A percentile compares a stretch with the other conserved stretches of the same genome.
Conservation (phyloP, 768 basidiomycete species). For the Boletus tylopilopsis region DNA sequence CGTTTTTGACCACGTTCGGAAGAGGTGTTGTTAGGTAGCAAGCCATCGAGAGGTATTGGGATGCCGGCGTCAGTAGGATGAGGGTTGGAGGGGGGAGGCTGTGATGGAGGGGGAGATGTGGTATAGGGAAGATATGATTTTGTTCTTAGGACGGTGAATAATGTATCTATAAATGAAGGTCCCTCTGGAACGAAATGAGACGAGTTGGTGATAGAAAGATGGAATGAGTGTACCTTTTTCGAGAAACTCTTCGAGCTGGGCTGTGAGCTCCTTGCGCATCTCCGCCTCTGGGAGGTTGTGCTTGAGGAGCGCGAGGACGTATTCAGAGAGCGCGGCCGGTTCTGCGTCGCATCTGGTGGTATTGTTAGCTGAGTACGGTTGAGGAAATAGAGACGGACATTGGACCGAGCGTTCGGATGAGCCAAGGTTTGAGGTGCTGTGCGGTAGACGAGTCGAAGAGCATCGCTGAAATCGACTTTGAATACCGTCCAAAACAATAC, state of each 20-base stretch:
- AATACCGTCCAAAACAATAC: neutral
- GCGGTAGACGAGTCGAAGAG: slow-evolving; percentile 63
- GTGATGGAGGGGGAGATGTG: slow-evolving; percentile 37
- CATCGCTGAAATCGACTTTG: slow-evolving; percentile 38
- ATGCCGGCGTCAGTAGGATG: slow-evolving; percentile 57
- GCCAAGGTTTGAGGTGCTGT: slow-evolving; percentile 79
- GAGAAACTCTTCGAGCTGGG: slow-evolving; percentile 88
- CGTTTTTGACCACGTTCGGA: slow-evolving; percentile 64
- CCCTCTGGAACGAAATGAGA: slow-evolving; percentile 45
- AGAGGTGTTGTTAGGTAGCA: slow-evolving; percentile 44
- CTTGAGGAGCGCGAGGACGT: slow-evolving; percentile 89
- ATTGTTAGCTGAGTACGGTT: neutral
- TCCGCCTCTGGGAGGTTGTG: slow-evolving; percentile 82
- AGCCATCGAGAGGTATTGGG: slow-evolving; percentile 71
- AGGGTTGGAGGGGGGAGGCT: slow-evolving; percentile 34
- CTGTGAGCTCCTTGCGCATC: slow-evolving; percentile 71
- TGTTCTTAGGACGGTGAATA: slow-evolving; percentile 81
- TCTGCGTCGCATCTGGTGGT: slow-evolving; percentile 89
- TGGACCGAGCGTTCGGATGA: slow-evolving; percentile 83
- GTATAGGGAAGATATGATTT: slow-evolving; percentile 83
- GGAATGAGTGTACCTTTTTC: slow-evolving; percentile 64
- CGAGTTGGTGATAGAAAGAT: slow-evolving; percentile 8
- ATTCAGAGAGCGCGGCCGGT: slow-evolving; percentile 88
- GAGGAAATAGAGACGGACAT: slow-evolving; percentile 48
- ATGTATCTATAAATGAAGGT: slow-evolving; percentile 72